Evolutionary conservation across 768 basidiomycete species (phyloP), one percentile per base, ranked within the genome.

Genomic region (Tylopilus cervinicoccineus): DNA sequence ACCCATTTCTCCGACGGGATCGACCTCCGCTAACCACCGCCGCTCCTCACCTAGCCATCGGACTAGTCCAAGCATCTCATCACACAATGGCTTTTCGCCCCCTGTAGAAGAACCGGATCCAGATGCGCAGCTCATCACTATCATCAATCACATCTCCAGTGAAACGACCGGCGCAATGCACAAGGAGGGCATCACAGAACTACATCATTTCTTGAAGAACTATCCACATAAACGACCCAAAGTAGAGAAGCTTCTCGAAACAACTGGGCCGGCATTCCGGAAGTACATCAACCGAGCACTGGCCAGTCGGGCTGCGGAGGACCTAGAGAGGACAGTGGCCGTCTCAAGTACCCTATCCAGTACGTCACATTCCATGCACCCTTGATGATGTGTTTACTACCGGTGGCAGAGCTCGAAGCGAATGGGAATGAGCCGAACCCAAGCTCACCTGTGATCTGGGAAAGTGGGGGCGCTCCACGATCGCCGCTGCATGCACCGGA

Each of bases 141-240:
- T 93, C 56, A 88, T 93, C 59, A 84, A 83, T 34, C 87, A 93
- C 62, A 90, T 90, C 50, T 91, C 88, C 27, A 88, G 86, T 63
- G 87, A 92, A 70, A 88, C 89, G 20, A 89, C 90, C 5, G 89
- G 88, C 14, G 88, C 88, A 14, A 73, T 91, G 70, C 88, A 93
- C 65, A 93, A 93, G 67, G 91, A 95, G 65, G 91, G 92, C 4
- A 93, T 98, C 47, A 94, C 92, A 4, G 92, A 94, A 59, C 72
- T 99, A 20, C 92, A 97, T 64, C 85, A 92, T 29, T 97, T 93
- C 74, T 69, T 97, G 60, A 93, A 93, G 70, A 85, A 83, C 24
- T 82, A 96, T 62, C 93, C 93, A 0, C 83, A 91, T 58, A 93
- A 91, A 63, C 78, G 80, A 59, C 71, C 81, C 2, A 81, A 81